Base-by-base conservation (phyloP, 2,329 filamentous ascomycete genomes). In the Drechmeria coniospora region DNA sequence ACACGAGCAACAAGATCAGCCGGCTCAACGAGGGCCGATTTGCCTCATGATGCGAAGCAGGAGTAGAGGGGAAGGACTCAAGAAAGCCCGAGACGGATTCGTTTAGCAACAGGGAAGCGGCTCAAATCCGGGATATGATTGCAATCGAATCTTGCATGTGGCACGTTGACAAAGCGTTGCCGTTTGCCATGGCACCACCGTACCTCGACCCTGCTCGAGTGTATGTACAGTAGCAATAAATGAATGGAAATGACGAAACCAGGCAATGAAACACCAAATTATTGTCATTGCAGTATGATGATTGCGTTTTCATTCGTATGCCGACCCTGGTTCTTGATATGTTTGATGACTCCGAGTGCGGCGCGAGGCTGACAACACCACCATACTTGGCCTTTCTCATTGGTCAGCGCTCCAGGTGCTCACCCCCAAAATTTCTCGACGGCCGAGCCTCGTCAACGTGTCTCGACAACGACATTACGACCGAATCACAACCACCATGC, bases 1-100 rank as follows among this genome's bases (percentile, higher is more conserved):
- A 56, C 43, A 46, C 51, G 30, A 48, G 41, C 40, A 39, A 59
- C 46, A 53, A 50, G 45, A 45, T 56, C 31, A 47, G 48, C 37
- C 53, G 48, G 43, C 36, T 56, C 25, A 54, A 54, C 44, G 35
- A 49, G 27, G 50, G 33, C 9, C 40, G 50, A 24, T 51, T 51
- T 31, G 36, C 46, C 21, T 46, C 46, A 39, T 51, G 35, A 44
- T 20, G 8, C 14, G 5, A n/a, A 8, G 5, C 11, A 7, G 17
- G 6, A n/a, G 8, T 12, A 21, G 20, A 6, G 20, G 10, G 20
- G 23, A 22, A 10, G 20, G 17, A 21, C 25, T 15, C 23, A 13
- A 21, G 11, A 8, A 23, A 10, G 16, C 25, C 16, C 12, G 12
- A 15, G 15, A 17, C 13, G n/a, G n/a, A n/a, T n/a, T n/a, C n/a